A percentile compares a stretch with the other conserved stretches of the same genome.
These are phyloP conservation scores for Chlorophyllum brunneum DNA, from an alignment of 768 basidiomycete species.

Conservation along the genomic window DNA sequence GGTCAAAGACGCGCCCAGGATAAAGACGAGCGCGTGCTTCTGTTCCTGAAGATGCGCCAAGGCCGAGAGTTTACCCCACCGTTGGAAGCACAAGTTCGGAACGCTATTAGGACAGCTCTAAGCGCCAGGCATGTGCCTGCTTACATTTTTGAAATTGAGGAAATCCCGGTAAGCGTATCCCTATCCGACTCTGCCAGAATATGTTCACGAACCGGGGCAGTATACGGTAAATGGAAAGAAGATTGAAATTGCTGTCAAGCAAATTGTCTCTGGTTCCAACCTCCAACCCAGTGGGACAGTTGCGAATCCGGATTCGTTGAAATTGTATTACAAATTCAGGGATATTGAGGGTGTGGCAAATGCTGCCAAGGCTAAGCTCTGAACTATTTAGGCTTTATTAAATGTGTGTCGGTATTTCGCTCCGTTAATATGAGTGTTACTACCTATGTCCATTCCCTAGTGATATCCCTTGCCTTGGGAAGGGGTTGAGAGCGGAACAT, in stretches of 20 bases:
- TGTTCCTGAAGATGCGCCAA: constrained; percentile 64
- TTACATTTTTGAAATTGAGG: constrained; percentile 57
- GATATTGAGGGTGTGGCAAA: constrained; percentile 37
- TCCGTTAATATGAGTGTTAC: neutral
- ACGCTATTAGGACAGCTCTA: constrained; percentile 52
- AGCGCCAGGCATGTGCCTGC: constrained; percentile 76
- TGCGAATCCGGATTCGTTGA: constrained; percentile 64
- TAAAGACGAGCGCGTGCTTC: constrained; percentile 68
- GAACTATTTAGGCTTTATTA: neutral
- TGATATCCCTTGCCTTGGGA: neutral
- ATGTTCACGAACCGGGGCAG: constrained; percentile 27
- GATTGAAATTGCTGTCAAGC: constrained; percentile 77
- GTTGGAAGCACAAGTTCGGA: constrained; percentile 47
- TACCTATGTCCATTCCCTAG: neutral
- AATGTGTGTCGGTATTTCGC: neutral
- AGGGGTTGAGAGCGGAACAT: neutral
- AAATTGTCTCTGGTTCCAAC: constrained; percentile 65
- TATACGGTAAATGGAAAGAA: constrained; percentile 78
- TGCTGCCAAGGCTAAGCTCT: constrained; percentile 16
- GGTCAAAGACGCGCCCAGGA: constrained; percentile 63
- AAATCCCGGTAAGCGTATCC: constrained; percentile 57
- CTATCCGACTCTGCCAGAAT: neutral
- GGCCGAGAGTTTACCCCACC: constrained; percentile 40
- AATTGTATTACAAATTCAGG: constrained; percentile 61
- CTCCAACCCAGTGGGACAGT: constrained; percentile 71